Base-by-base conservation (phyloP, 805 yeast species). In the Sugiyamaella boreocaroliniensis region DNA sequence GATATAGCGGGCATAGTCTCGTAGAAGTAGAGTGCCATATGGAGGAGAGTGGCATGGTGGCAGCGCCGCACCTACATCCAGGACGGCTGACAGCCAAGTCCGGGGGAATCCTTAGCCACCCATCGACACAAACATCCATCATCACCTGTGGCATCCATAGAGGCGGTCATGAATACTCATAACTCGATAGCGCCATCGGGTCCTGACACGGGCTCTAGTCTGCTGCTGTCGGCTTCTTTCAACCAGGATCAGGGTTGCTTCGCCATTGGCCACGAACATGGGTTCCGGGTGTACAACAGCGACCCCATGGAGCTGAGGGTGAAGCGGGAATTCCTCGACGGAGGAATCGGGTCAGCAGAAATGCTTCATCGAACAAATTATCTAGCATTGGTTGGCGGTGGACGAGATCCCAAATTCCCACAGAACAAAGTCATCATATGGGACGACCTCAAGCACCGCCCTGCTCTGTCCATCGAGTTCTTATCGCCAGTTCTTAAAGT, bases 361-460 rank as follows among this genome's bases (percentile, higher is more conserved):
- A 88, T 92, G 96, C 81, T 92, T 5, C 86, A 89, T 65, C 78
- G 97, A 43, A 89, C 97, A 0, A 92, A 92, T 69, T 90, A 89
- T 65, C 75, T 92, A 50, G 96, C 92, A 0, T 70, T 93, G 43
- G 87, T 89, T 0, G 97, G 97, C 0, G 97, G 97, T 15, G 97
- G 97, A 1, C 76, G 77, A 56, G 77, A 76, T 54, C 97, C 97
- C 19, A 76, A 80, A 55, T 87, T 81, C 62, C 86, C 96, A 0
- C 75, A 80, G 59, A 88, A 87, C 69, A 86, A 86, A 66, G 78
- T 89, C 40, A 77, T 89, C 37, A 83, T 92, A 15, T 93, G 97
- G 96, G 97, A 92, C 68, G 98, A 92, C 66, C 68, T 87, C 55
- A 86, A 87, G 68, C 78, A 83, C 57, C 82, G 82, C 58, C 82